Evolutionary conservation across 352 stramenopile species (phyloP).

Genomic region (Globisporangium camurandrum): DNA sequence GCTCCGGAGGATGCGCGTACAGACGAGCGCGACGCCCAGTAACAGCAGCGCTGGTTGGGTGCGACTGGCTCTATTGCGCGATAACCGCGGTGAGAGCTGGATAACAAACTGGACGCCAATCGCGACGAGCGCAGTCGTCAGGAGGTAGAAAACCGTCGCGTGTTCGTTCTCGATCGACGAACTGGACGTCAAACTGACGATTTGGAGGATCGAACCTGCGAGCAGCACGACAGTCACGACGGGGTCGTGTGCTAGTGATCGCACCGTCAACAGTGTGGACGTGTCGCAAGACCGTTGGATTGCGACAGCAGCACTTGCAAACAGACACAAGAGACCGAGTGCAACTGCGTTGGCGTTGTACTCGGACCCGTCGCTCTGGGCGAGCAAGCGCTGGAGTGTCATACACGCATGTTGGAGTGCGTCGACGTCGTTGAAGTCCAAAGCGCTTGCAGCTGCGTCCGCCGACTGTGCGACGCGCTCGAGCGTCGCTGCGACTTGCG

Average conservation of each 20-base stretch:
- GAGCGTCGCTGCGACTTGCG: slow-evolving; percentile 20
- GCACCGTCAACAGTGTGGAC: too few relatives aligned
- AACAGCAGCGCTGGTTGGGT: slow-evolving; percentile 2
- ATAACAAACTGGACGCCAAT: slow-evolving; percentile 13
- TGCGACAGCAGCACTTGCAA: slow-evolving; percentile 18
- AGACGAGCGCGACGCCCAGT: slow-evolving; percentile 25
- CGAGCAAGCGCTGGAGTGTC: slow-evolving; percentile 39
- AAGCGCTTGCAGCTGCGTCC: background rate
- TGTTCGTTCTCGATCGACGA: slow-evolving; percentile 89
- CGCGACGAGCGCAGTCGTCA: slow-evolving; percentile 35
- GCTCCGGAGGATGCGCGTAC: slow-evolving; percentile 53
- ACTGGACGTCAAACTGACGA: slow-evolving; percentile 62
- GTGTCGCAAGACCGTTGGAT: too few relatives aligned
- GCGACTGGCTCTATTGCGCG: too few relatives aligned
- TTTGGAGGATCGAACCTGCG: slow-evolving; percentile 27
- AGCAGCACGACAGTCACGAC: slow-evolving; percentile 5
- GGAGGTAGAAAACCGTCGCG: slow-evolving; percentile 71
- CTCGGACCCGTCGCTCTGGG: slow-evolving; percentile 67
- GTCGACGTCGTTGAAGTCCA: slow-evolving; percentile 1
- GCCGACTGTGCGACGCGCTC: slow-evolving; percentile 12
- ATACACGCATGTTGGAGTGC: slow-evolving; percentile 29
- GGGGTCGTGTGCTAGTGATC: slow-evolving; percentile 11
- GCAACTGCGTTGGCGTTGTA: slow-evolving; percentile 43
- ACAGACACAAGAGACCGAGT: slow-evolving; percentile 27
- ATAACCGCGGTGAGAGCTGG: too few relatives aligned